Evolutionary conservation across 176 grass and related monocot genomes (phyloP).

Genomic region (Phyllostachys edulis): DNA sequence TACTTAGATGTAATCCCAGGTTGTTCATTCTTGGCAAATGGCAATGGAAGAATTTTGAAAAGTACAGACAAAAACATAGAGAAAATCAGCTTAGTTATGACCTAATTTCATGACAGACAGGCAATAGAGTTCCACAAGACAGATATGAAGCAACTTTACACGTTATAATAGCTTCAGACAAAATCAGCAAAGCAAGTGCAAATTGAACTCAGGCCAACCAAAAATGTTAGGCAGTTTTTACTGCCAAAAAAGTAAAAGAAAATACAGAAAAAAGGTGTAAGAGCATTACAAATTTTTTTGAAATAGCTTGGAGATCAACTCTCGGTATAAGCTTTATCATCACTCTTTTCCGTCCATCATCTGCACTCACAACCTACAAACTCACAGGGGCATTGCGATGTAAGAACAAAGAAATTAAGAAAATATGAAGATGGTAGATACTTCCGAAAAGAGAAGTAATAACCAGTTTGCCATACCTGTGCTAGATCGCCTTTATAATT

Average conservation of each 20-base stretch:
- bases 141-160: neutral
- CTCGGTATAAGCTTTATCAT: conserved; percentile 89
- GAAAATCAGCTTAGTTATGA: neutral
- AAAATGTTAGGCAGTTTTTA: neutral
- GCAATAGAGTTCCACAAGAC: conserved; percentile 9
- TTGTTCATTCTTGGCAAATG: neutral
- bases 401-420: conserved; percentile 32
- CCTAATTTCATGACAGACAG: neutral
- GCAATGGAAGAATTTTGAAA: neutral
- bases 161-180: neutral
- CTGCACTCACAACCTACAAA: conserved; percentile 68
- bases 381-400: conserved; percentile 18
- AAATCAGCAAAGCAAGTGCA: neutral
- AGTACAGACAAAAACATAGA: neutral
- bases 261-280: neutral
- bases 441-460: neutral
- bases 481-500: conserved; percentile 98
- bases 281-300: conserved; percentile 75
- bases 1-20: neutral
- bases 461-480: conserved; percentile 46
- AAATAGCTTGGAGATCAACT: conserved; percentile 88
- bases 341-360: conserved; percentile 72
- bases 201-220: neutral
- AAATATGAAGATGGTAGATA: conserved; percentile 24
- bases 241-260: conserved; percentile 2